Percentiles rank a stretch among this genome's conserved stretches.
These are phyloP conservation scores for Populus tremula DNA, from an alignment of 345 rosid genomes.

Conservation along the genomic window DNA sequence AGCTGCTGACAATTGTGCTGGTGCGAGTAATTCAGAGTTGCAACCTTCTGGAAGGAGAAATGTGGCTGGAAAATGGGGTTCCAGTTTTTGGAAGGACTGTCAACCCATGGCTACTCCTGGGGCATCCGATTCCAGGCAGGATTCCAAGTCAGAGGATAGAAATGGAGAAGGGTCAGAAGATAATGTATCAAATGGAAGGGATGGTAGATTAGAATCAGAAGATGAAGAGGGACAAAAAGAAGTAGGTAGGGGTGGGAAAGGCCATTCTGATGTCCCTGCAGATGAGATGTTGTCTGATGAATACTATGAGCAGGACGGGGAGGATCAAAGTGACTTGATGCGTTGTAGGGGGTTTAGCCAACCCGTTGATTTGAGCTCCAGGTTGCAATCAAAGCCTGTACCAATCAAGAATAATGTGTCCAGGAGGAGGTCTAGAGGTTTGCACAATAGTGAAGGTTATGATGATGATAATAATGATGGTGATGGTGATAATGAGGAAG, in stretches of 20 bases:
- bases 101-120: conserved; percentile 67
- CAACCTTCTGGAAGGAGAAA: conserved; percentile 69
- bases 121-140: conserved; percentile 68
- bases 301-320: conserved; percentile 99
- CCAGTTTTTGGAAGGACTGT: conserved; percentile 96
- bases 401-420: conserved; percentile 37
- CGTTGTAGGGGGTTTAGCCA: conserved; percentile 54
- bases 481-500: conserved; percentile 72
- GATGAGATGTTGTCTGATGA: conserved; percentile 99
- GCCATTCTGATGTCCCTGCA: conserved; percentile 80
- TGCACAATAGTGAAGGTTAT: conserved; percentile 32
- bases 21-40: conserved; percentile 39
- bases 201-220: conserved; percentile 55
- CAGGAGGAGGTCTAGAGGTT: conserved; percentile 55
- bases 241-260: conserved; percentile 52
- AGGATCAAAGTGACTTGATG: conserved; percentile 76
- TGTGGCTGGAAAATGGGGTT: conserved; percentile 85
- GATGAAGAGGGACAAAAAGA: conserved; percentile 64
- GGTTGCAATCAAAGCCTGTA: conserved; percentile 47
- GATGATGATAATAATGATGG: conserved; percentile 44
- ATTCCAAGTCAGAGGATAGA: conserved; percentile 59
- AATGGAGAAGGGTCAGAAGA: conserved; percentile 53
- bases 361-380: conserved; percentile 50
- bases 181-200: conserved; percentile 53
- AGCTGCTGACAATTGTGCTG: conserved; percentile 31